phyloP scores from a whole-genome alignment of 2,329 filamentous ascomycete species.

The Beauveria sp. region DNA sequence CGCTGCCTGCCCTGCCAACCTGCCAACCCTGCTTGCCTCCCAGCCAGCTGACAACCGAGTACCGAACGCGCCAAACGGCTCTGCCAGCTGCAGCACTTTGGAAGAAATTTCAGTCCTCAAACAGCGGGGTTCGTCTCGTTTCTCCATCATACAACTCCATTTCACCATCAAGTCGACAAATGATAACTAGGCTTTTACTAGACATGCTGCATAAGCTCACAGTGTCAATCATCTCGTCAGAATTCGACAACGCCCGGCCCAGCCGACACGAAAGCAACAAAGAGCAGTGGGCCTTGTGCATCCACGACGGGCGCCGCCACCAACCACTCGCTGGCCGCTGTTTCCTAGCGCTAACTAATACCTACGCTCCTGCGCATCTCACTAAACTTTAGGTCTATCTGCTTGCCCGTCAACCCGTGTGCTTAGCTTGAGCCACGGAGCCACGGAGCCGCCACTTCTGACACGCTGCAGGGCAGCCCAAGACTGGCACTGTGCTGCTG shows the following conservation, averaged over 20 bases:
- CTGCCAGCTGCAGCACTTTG: neutral
- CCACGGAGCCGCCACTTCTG: neutral
- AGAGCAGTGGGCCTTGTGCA: neutral
- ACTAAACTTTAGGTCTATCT: slow-evolving; percentile 9
- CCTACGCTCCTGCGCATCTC: neutral
- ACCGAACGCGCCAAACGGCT: too few species aligned
- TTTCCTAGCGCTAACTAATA: neutral
- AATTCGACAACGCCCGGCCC: neutral
- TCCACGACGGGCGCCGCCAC: neutral
- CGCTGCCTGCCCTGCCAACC: too few species aligned
- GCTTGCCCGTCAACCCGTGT: neutral
- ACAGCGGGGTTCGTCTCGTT: neutral
- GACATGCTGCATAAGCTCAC: neutral
- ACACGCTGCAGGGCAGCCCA: neutral
- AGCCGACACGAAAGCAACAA: neutral
- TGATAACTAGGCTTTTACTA: neutral
- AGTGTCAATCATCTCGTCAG: neutral
- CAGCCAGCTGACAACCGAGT: neutral
- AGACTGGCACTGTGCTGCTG: slow-evolving; percentile 3
- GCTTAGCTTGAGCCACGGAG: slow-evolving; percentile 1
- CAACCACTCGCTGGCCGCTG: neutral
- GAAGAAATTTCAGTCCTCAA: slow-evolving; percentile 1
- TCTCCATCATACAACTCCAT: slow-evolving; percentile 1
- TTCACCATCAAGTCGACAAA: neutral
- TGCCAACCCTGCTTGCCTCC: neutral